Evolutionary conservation across 345 rosid species (phyloP).

Genomic region (Eutrema japonicum): DNA sequence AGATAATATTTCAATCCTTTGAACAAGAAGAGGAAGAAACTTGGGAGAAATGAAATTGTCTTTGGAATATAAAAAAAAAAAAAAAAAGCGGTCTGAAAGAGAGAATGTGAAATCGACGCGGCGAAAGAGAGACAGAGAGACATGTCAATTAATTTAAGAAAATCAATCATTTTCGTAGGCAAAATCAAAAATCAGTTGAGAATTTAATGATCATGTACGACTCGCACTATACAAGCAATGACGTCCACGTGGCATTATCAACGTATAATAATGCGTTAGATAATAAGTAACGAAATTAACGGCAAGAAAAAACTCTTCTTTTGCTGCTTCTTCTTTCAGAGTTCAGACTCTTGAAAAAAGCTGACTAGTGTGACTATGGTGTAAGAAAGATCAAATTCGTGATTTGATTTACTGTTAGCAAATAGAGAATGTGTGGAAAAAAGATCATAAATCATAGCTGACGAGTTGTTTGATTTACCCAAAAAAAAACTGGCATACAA

Average conservation of each 20-base stretch:
- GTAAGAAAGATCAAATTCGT: neutral
- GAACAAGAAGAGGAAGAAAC: conserved; percentile 8
- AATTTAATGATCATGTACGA: conserved; percentile 29
- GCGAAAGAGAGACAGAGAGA: conserved; percentile 38
- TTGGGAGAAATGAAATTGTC: conserved; percentile 12
- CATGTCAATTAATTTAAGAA: conserved; percentile 12
- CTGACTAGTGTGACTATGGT: neutral
- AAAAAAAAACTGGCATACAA: conserved; percentile 22
- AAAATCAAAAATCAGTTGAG: conserved; percentile 20
- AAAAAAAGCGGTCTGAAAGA: conserved; percentile 29
- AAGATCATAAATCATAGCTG: conserved; percentile 2
- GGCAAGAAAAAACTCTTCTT: conserved; percentile 8
- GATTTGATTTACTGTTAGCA: conserved; percentile 1
- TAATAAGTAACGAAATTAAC: conserved; percentile 28
- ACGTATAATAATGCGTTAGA: conserved; percentile 6
- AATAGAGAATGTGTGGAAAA: neutral
- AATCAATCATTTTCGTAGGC: conserved; percentile 10
- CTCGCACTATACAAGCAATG: conserved; percentile 1
- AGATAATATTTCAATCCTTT: neutral
- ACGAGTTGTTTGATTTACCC: neutral
- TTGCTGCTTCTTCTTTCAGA: neutral
- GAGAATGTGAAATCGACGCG: conserved; percentile 25
- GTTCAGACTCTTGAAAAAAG: neutral
- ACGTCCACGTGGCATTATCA: conserved; percentile 20
- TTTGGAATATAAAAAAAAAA: neutral